Evolutionary conservation across 1,284 basidiomycete genomes (phyloP).

Genomic region (Ceratobasidium sp.): DNA sequence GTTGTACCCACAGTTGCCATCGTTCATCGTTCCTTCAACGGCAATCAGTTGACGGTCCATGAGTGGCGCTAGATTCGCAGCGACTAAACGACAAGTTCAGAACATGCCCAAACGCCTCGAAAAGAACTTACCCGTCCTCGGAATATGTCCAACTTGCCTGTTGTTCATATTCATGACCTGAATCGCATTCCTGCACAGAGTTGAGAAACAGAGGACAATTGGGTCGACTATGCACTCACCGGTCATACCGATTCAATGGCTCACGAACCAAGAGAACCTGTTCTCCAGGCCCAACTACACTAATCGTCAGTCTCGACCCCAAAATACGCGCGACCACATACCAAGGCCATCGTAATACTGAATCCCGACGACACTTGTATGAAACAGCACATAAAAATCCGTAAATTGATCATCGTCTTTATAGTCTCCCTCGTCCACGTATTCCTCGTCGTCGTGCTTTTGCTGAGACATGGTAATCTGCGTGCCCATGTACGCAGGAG

Average conservation of each 20-base stretch:
- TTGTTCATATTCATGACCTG: constrained; percentile 77
- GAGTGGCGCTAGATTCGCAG: constrained; percentile 67
- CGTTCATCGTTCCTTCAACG: constrained; percentile 68
- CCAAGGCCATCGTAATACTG: constrained; percentile 75
- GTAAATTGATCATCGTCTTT: constrained; percentile 55
- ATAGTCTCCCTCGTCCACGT: constrained; percentile 52
- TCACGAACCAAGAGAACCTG: constrained; percentile 76
- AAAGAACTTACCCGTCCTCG: constrained; percentile 51
- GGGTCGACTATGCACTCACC: constrained; percentile 50
- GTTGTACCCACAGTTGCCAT: constrained; percentile 67
- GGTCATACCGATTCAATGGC: constrained; percentile 71
- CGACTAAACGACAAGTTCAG: constrained; percentile 50
- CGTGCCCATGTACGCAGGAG: background rate
- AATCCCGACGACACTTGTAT: constrained; percentile 75
- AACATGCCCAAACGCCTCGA: background rate
- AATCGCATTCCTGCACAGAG: constrained; percentile 66
- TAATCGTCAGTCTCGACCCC: constrained; percentile 45
- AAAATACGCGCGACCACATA: background rate
- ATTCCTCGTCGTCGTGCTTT: constrained; percentile 34
- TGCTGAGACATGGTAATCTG: constrained; percentile 30
- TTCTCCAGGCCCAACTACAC: constrained; percentile 77
- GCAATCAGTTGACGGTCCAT: constrained; percentile 68
- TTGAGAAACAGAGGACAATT: background rate
- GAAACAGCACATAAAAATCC: constrained; percentile 66
- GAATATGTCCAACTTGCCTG: constrained; percentile 80